Evolutionary conservation across 73 alveolate species (phyloP).

Genomic region (Tetrahymena elliotti): DNA sequence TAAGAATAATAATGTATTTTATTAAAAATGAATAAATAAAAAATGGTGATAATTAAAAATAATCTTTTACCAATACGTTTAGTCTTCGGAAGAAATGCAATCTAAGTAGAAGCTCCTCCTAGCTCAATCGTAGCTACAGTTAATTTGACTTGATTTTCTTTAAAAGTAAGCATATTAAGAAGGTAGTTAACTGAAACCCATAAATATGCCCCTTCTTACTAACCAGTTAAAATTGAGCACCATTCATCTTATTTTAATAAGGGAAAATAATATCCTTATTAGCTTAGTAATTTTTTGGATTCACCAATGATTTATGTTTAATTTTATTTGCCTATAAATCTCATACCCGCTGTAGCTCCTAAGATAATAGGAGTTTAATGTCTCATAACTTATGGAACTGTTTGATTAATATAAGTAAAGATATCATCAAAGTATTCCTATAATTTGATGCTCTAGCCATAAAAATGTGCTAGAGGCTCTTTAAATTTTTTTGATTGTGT

Average conservation of each 20-base stretch:
- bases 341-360: slow-evolving; percentile 47
- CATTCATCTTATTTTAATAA: neutral
- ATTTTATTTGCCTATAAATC: neutral
- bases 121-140: slow-evolving; percentile 20
- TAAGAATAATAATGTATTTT: neutral
- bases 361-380: slow-evolving; percentile 21
- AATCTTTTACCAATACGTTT: neutral
- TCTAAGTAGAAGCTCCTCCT: slow-evolving; percentile 43
- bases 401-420: neutral
- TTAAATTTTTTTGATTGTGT: neutral
- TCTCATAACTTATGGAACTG: slow-evolving; percentile 8
- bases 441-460: neutral
- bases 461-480: neutral
- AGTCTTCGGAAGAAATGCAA: slow-evolving; percentile 1
- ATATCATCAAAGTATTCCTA: neutral
- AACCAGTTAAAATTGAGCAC: slow-evolving; percentile 20
- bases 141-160: neutral
- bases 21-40: neutral
- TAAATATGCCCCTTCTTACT: slow-evolving; percentile 37
- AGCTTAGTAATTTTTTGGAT: neutral
- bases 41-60: neutral
- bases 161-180: neutral
- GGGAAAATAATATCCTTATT: slow-evolving; percentile 12
- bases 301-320: neutral
- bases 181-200: slow-evolving; percentile 35